Conservation (phyloP, 2,329 filamentous ascomycete genomes). For the Penicillium freii region DNA sequence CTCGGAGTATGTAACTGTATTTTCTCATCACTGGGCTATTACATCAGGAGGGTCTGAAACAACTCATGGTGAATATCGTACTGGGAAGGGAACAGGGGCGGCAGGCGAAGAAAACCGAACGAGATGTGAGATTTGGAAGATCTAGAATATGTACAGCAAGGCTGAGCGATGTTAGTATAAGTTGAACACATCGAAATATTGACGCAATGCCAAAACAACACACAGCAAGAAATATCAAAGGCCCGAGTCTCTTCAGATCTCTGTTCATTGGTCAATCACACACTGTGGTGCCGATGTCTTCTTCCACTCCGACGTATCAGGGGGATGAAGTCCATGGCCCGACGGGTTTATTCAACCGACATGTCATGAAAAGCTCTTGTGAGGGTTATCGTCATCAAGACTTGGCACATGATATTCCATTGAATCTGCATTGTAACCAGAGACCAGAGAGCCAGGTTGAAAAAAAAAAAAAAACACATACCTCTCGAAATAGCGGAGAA, state of each 20-base stretch:
- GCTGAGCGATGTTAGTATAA: conserved; percentile 2
- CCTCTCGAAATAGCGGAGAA: background rate
- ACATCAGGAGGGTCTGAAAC: background rate
- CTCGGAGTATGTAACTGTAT: conserved; percentile 25
- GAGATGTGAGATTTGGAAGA: background rate
- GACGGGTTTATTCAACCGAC: conserved; percentile 14
- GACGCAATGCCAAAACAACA: background rate
- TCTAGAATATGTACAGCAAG: background rate
- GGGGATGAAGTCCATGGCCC: conserved; percentile 40
- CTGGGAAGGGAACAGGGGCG: background rate
- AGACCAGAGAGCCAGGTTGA: background rate
- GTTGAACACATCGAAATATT: background rate
- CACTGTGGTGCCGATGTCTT: conserved; percentile 32
- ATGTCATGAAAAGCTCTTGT: conserved; percentile 44
- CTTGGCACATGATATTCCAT: conserved; percentile 12
- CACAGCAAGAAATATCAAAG: background rate
- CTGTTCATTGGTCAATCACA: conserved; percentile 49
- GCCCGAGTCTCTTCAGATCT: conserved; percentile 44
- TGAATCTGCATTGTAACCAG: background rate
- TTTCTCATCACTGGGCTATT: conserved; percentile 27
- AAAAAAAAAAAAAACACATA: background rate
- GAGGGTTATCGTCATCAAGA: conserved; percentile 43
- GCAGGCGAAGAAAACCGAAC: background rate
- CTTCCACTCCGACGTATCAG: conserved; percentile 35
- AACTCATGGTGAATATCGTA: background rate